Evolutionary conservation across 495 filamentous ascomycete genomes (phyloP).

Genomic region (Neurospora sp.): DNA sequence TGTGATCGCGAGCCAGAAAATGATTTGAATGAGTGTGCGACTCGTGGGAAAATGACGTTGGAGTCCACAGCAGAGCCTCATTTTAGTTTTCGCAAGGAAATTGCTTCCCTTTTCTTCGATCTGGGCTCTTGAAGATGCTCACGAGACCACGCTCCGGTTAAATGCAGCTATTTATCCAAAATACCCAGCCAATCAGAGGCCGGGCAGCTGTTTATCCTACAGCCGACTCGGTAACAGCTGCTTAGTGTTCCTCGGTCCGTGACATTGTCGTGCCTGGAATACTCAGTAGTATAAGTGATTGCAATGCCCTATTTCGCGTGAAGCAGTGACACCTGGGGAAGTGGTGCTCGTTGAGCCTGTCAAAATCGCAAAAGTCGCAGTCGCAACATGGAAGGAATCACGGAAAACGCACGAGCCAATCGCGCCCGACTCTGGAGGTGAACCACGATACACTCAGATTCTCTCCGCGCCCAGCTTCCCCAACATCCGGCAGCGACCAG

Average conservation of each 20-base stretch:
- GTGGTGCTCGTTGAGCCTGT: neutral
- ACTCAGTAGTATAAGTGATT: neutral
- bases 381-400: neutral
- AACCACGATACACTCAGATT: neutral
- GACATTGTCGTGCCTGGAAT: neutral
- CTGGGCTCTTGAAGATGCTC: neutral
- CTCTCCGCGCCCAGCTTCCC: neutral
- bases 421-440: neutral
- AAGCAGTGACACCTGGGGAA: neutral
- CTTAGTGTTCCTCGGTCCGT: neutral
- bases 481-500: neutral
- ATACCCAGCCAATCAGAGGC: neutral
- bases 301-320: neutral
- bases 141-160: neutral
- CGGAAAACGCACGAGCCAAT: neutral
- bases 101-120: neutral
- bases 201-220: neutral
- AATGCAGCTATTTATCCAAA: neutral
- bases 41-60: neutral
- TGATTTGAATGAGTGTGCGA: neutral
- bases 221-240: neutral
- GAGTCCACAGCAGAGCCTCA: neutral
- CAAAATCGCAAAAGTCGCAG: neutral
- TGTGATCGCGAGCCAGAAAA: neutral
- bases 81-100: neutral